Conservation (phyloP, 306 rosid genomes). For the Sphenostylis stenocarpa region DNA sequence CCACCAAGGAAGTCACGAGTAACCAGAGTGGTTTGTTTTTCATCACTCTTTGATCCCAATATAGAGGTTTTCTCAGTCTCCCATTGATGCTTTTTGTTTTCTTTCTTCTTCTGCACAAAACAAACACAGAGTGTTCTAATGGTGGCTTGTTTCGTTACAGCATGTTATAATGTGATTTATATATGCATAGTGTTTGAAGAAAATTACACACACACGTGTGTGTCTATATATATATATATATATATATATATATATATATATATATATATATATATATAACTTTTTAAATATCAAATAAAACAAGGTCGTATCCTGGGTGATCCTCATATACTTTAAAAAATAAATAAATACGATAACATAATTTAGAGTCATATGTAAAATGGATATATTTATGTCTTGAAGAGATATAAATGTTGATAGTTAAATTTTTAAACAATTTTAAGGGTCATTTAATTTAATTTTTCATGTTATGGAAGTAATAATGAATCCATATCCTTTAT, state of each 20-base stretch:
- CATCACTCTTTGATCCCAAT: slow-evolving; percentile 31
- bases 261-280: too few relatives aligned
- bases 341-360: not conserved
- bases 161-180: not conserved
- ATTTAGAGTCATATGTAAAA: not conserved
- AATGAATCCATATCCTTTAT: not conserved
- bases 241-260: too few relatives aligned
- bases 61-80: too few relatives aligned
- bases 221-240: too few relatives aligned
- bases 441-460: too few relatives aligned
- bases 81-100: not conserved
- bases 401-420: not conserved
- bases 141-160: too few relatives aligned
- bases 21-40: slow-evolving; percentile 58
- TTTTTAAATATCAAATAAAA: too few relatives aligned
- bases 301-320: too few relatives aligned
- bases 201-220: too few relatives aligned
- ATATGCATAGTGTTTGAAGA: not conserved
- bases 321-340: not conserved
- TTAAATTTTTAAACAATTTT: not conserved
- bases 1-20: slow-evolving; percentile 77
- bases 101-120: not conserved
- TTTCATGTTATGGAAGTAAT: not conserved
- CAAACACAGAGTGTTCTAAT: not conserved
- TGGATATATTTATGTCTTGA: not conserved